Conservation (phyloP, 148 eudicot species). For the Rhododendron ferrugineum region DNA sequence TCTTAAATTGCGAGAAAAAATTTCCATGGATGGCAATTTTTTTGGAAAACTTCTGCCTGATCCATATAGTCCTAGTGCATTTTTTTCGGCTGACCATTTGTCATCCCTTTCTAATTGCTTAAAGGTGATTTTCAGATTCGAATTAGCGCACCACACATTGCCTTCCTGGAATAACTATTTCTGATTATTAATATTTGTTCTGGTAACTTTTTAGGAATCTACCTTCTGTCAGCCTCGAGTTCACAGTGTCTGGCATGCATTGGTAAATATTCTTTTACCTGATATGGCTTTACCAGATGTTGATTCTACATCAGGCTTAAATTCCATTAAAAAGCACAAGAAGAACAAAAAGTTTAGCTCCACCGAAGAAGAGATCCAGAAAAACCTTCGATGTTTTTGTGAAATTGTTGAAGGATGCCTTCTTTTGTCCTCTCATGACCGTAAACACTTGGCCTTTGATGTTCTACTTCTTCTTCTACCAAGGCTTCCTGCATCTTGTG, state of each 20-base stretch:
- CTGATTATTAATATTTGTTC: not conserved
- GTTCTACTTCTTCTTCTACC: conserved; percentile 76
- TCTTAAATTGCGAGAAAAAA: conserved; percentile 58
- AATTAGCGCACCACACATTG: not conserved
- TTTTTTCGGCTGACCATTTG: conserved; percentile 65
- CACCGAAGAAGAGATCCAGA: conserved; percentile 66
- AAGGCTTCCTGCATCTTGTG: conserved; percentile 72
- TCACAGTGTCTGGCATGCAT: conserved; percentile 80
- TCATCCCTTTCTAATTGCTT: conserved; percentile 57
- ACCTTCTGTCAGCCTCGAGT: conserved; percentile 92
- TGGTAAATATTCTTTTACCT: conserved; percentile 65
- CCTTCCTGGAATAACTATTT: not conserved
- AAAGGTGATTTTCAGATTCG: conserved; percentile 43
- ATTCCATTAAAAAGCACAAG: conserved; percentile 65
- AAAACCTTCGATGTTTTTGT: conserved; percentile 56
- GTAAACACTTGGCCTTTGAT: conserved; percentile 84
- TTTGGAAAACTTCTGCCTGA: conserved; percentile 73
- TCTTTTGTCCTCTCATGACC: conserved; percentile 81
- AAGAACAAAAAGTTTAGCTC: conserved; percentile 66
- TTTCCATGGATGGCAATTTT: conserved; percentile 32
- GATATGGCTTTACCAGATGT: conserved; percentile 49
- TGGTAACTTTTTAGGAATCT: conserved; percentile 56
- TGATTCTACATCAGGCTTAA: conserved; percentile 42
- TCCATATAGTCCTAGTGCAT: conserved; percentile 52
- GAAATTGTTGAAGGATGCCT: conserved; percentile 75